A percentile compares a stretch with the other conserved stretches of the same genome.
Evolutionary conservation across 257 asterid species (phyloP).

Genomic region (Plectranthus barbatus): DNA sequence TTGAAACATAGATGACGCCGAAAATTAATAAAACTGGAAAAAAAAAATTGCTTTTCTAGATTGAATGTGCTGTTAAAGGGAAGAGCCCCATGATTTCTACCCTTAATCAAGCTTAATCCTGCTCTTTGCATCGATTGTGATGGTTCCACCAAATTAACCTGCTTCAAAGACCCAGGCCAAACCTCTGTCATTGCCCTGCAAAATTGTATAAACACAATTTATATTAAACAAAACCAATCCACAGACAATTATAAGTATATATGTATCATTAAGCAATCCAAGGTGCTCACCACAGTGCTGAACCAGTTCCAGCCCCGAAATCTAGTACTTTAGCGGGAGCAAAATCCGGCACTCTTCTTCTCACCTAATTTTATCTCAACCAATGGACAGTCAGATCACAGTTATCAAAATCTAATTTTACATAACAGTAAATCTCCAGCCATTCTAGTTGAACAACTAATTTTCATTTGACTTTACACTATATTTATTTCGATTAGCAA

Average conservation of each 20-base stretch:
- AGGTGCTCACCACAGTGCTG: conserved; percentile 87
- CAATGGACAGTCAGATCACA: not conserved
- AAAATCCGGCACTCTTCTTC: conserved; percentile 75
- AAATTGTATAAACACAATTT: not conserved
- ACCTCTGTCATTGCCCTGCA: conserved; percentile 91
- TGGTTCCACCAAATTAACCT: conserved; percentile 85
- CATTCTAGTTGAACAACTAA: not conserved
- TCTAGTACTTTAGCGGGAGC: conserved; percentile 80
- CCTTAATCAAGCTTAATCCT: conserved; percentile 71
- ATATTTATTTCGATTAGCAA: not conserved
- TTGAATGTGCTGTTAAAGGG: no score
- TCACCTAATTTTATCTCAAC: conserved; percentile 50
- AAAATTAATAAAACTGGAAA: no score
- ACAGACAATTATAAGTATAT: not conserved
- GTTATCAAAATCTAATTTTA: not conserved
- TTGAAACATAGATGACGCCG: not conserved
- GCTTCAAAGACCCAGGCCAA: conserved; percentile 79
- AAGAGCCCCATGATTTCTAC: conserved; percentile 23
- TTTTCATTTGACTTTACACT: not conserved
- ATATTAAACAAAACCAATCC: conserved; percentile 1
- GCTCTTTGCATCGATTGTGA: conserved; percentile 98
- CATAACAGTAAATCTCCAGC: not conserved
- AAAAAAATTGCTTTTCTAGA: no score
- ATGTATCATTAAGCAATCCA: not conserved
- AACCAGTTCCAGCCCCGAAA: conserved; percentile 98